Evolutionary conservation across 2,329 filamentous ascomycete genomes (phyloP), one percentile per base, ranked within the genome.

Genomic region (Ophiostoma ulmi): DNA sequence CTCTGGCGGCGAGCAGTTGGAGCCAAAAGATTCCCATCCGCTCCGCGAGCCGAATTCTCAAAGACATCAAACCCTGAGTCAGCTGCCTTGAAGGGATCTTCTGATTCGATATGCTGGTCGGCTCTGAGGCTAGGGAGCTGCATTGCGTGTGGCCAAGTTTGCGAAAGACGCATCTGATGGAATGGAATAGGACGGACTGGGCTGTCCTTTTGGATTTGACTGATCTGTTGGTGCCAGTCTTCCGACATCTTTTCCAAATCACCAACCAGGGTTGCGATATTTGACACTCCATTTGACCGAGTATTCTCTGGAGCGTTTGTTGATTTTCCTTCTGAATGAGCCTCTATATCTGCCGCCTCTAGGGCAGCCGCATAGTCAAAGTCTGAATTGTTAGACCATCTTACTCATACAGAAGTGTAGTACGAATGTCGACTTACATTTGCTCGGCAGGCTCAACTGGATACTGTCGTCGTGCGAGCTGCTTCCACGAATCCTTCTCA

Each of bases 181-280:
- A 31, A 35, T 31, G 31, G 14, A 8, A n/a, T 44, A 67, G 52
- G 6, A 8, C 7, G 52, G 10, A 7, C 31, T 10, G 66, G 55
- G 10, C 70, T 67, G 14, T n/a, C 31, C 6, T 36, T 31, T 6
- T 35, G 10, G 10, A 72, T 55, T 11, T 63, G 44, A 8, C 67
- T 39, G 31, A 72, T 36, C 39, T 65, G 70, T 6, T 26, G 38
- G 36, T 68, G 70, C 70, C 70, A 70, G 8, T 68, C 68, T 7
- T 67, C 55, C 13, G 70, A 65, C 70, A 72, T 64, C 61, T 26
- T 38, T 6, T 67, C 63, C 14, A 71, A n/a, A 11, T 71, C 67
- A 22, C 65, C 39, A 35, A 39, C 65, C n/a, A 67, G 22, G 31
- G 31, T 35, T 35, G 22, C 36, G 10, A 39, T 20, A 36, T 31